Percentiles rank a stretch among this genome's conserved stretches.
Conservation (phyloP, 345 rosid species). For the Acer saccharum region DNA sequence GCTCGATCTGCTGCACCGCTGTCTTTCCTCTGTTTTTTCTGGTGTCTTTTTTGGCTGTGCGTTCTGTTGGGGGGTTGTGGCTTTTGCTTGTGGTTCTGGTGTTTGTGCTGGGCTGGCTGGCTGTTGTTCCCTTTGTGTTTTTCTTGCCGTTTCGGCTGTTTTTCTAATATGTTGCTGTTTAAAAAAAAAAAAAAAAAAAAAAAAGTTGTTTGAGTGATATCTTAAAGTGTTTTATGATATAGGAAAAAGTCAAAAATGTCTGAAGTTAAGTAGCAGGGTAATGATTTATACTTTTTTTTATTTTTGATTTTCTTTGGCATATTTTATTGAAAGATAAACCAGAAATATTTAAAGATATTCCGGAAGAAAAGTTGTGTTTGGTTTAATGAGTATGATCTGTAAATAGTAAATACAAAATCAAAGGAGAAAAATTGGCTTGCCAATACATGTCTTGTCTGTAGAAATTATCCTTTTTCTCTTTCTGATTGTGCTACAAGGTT, state of each 20-base stretch:
- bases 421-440: not conserved
- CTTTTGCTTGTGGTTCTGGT: no score
- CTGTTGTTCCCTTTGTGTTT: no score
- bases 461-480: no score
- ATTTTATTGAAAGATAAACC: not conserved
- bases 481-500: not conserved
- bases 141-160: no score
- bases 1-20: no score
- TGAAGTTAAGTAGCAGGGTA: not conserved
- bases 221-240: constrained; percentile 1
- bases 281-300: not conserved
- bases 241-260: not conserved
- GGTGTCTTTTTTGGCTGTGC: no score
- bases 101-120: no score
- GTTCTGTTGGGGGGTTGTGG: no score
- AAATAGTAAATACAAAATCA: not conserved
- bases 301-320: not conserved
- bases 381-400: not conserved
- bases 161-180: no score
- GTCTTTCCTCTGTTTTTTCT: no score
- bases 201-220: not conserved
- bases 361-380: not conserved
- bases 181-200: no score
- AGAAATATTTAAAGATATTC: not conserved
- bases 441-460: not conserved